phyloP scores from a whole-genome alignment of 2,329 filamentous ascomycete species.

The Sphaceloma murrayae region DNA sequence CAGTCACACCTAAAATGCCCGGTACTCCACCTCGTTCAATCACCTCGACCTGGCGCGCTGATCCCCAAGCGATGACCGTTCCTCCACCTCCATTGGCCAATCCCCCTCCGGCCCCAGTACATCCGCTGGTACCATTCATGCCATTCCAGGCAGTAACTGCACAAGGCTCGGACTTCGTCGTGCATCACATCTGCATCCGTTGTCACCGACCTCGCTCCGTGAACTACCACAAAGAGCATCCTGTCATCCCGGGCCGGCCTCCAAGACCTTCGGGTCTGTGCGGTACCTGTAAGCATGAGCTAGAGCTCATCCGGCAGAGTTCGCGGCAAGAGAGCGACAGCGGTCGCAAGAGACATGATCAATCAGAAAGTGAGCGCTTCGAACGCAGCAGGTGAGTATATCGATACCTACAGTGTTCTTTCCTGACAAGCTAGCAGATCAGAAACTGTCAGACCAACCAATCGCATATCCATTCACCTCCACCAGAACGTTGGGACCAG shows the following conservation, averaged over 20 bases:
- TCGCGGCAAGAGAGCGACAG: background rate
- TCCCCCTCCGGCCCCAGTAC: background rate
- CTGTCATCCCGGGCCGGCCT: conserved; percentile 25
- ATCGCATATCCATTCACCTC: conserved; percentile 15
- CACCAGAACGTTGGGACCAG: conserved; percentile 7
- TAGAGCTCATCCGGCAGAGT: background rate
- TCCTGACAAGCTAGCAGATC: background rate
- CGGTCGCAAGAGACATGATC: background rate
- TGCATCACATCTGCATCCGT: conserved; percentile 28
- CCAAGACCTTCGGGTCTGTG: conserved; percentile 29
- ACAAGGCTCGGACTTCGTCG: conserved; percentile 12
- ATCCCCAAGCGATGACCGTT: background rate
- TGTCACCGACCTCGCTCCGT: conserved; percentile 28
- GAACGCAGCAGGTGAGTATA: conserved; percentile 6
- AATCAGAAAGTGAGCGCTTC: background rate
- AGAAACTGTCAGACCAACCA: conserved; percentile 1
- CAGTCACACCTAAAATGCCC: background rate
- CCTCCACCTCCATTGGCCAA: conserved; percentile 1
- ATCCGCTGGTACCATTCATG: conserved; percentile 1
- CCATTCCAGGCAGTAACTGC: conserved; percentile 12
- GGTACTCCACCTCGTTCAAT: background rate
- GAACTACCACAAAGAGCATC: conserved; percentile 28
- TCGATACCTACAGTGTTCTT: background rate
- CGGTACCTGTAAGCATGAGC: conserved; percentile 24
- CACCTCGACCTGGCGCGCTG: conserved; percentile 10